Evolutionary conservation across 1,139 yeast genomes (phyloP).

Genomic region (Kurtzmaniella quercitrusa): DNA sequence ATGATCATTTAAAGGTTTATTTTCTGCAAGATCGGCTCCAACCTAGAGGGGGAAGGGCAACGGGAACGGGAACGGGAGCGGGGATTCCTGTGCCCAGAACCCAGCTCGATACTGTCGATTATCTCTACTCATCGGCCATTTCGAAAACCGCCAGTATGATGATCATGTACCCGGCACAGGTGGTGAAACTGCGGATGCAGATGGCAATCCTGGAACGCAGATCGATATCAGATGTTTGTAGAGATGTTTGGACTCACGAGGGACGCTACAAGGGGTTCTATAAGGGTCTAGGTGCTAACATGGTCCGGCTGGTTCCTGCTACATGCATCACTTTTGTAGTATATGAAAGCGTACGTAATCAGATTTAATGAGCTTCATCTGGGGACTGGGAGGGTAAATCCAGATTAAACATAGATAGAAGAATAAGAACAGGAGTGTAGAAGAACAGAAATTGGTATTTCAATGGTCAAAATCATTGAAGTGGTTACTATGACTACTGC

Average conservation of each 20-base stretch:
- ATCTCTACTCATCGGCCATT: slow-evolving; percentile 58
- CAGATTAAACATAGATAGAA: no score
- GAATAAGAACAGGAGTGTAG: no score
- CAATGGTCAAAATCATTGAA: no score
- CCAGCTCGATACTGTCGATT: slow-evolving; percentile 48
- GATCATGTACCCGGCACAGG: slow-evolving; percentile 80
- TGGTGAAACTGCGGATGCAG: slow-evolving; percentile 75
- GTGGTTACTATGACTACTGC: no score
- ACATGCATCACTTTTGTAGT: slow-evolving; percentile 68
- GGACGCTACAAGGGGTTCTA: slow-evolving; percentile 65
- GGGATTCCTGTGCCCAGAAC: no score
- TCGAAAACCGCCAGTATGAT: slow-evolving; percentile 70
- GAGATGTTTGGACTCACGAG: slow-evolving; percentile 26
- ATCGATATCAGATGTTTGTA: slow-evolving; percentile 18
- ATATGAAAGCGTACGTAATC: slow-evolving; percentile 43
- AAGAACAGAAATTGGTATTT: no score
- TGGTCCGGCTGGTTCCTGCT: slow-evolving; percentile 66
- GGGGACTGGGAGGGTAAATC: no score
- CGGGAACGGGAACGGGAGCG: no score
- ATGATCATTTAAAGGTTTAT: slow-evolving; percentile 62
- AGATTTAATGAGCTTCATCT: no score
- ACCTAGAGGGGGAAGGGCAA: no score
- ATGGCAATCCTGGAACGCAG: slow-evolving; percentile 18
- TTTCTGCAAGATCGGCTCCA: slow-evolving; percentile 10
- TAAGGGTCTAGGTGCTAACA: slow-evolving; percentile 64